Base-by-base conservation (phyloP, 2,329 filamentous ascomycete genomes). In the Fonsecaea monophora region DNA sequence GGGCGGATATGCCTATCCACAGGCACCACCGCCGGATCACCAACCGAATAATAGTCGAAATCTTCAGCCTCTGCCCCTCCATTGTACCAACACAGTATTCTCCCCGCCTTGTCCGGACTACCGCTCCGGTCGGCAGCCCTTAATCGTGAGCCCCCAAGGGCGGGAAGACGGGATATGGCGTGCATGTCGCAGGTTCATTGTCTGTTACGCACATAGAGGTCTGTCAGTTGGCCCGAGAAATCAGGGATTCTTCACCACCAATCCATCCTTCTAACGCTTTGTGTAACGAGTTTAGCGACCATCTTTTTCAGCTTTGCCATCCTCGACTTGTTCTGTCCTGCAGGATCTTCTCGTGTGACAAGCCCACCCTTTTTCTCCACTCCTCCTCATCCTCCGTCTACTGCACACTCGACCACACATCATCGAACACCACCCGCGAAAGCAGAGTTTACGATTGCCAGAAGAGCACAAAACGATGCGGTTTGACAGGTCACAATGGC, bases 401-500 rank as follows among this genome's bases (percentile, higher is more conserved):
- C 40, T 37, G 59, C 48, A 25, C 45, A 10, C 45, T 50, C 18
- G 45, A 50, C 45, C 45, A 12, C 45, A 50, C 45, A 50, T 50
- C 45, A 50, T 50, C 45, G 18, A 18, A 50, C 4, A 50, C 21
- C 45, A 53, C 59, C 12, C 15, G 42, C 32, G 59, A 61, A 40
- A 53, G 32, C 25, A 66, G 55, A 66, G 32, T 60, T 35, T 53
- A 25, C 13, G 12, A 55, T 15, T 15, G 12, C 25, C n/a, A 55
- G 25, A 18, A 18, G 15, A 58, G 38, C 25, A 34, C 45, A 48
- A 54, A 62, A 68, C 60, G 58, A 68, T 69, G 67, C 67, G 56
- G 57, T 38, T 64, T 62, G 67, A 62, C 30, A 53, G 50, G 53
- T 67, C 61, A 45, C 60, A 18, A 70, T 70, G 67, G 62, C 67